Evolutionary conservation across 345 rosid genomes (phyloP), one percentile per base, ranked within the genome.

Genomic region (Rubroshorea leprosula): DNA sequence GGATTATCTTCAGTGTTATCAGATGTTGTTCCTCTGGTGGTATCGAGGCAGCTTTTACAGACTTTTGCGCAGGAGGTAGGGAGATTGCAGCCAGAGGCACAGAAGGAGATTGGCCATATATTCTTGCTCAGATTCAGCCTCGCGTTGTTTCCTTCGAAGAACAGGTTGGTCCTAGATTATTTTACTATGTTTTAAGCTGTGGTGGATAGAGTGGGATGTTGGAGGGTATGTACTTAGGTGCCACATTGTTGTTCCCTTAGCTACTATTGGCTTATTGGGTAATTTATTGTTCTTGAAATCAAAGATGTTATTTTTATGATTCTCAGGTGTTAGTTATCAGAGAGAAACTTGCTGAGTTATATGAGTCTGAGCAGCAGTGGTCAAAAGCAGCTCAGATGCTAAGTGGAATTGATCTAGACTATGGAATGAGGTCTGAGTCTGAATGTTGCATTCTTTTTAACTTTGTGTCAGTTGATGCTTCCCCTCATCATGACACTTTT

Each of bases 311-410:
- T n/a, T 13, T 16, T 39, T 44, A 44, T 44, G 47, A 13, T 44
- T 44, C 1, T 14, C 17, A 89, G 99, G 94, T 89, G 31, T 75
- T 93, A 63, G 73, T 89, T 65, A 85, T 87, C 53, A 76, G 99
- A 72, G 99, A 93, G 78, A 93, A 93, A 63, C 99, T 93, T 75
- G 96, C 97, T 3, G 94, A 79, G 61, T 75, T 85, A 59, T 93
- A 85, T 56, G 99, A 93, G 59, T 89, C 97, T 0, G 97, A 89
- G 68, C 91, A 83, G 65, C 83, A 87, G 49, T 87, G 99, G 97
- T 89, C 99, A 24, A 87, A 79, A 76, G 99, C 99, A 15, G 97
- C 99, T 2, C 94, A 93, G 78, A 93, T 93, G 96, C 88, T 93
- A 39, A 89, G 99, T 64, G 99, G 99, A 50, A 93, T 93, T 76